Evolutionary conservation across 208 protist genomes (phyloP).

Genomic region (Leptomonas seymouri): DNA sequence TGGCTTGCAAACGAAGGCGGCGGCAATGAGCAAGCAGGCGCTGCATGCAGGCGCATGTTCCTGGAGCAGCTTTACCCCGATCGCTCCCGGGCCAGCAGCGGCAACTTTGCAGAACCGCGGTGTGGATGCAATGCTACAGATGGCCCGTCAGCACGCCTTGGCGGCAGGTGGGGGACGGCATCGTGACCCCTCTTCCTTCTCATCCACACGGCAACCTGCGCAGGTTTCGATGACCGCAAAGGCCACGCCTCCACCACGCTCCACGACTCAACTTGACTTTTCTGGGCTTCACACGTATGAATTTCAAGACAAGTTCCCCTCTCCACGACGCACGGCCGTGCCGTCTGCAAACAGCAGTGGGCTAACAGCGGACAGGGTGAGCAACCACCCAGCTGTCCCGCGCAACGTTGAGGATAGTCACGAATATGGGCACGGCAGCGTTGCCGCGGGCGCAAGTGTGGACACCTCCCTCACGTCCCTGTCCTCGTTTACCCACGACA

Average conservation of each 20-base stretch:
- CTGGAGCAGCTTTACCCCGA: neutral
- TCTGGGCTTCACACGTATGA: conserved; percentile 12
- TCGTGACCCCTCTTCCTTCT: neutral
- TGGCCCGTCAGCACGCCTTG: conserved; percentile 25
- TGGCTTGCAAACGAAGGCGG: neutral
- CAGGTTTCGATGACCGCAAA: neutral
- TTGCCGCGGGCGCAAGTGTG: neutral
- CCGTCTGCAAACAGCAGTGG: neutral
- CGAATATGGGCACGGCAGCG: conserved; percentile 4
- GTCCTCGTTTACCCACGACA: neutral
- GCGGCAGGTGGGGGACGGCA: neutral
- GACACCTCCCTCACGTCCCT: conserved; percentile 8
- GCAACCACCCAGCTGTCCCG: too few relatives aligned
- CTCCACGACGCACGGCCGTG: neutral
- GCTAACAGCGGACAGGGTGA: neutral
- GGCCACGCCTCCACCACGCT: neutral
- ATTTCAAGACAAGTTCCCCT: conserved; percentile 17
- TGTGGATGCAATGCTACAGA: conserved; percentile 27
- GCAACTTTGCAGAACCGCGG: neutral
- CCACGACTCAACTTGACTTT: neutral
- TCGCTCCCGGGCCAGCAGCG: neutral
- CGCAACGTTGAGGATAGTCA: neutral
- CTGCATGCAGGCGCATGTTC: neutral
- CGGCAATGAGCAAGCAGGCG: neutral
- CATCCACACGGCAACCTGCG: too few relatives aligned